phyloP scores from a whole-genome alignment of 1,284 basidiomycete species.

The Sphaerobolus stellatus region DNA sequence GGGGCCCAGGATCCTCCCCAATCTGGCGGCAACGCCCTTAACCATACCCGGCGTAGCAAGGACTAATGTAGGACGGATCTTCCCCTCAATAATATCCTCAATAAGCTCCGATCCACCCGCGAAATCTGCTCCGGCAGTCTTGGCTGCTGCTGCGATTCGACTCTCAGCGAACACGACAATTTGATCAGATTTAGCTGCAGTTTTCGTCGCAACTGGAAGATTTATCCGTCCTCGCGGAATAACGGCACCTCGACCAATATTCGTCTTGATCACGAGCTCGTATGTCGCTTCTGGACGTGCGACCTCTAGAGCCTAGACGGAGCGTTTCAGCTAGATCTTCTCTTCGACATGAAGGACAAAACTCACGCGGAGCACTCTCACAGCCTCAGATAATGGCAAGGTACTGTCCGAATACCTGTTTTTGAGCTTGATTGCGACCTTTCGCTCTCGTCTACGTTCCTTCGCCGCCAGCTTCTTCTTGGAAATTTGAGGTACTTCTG shows the following conservation, averaged over 20 bases:
- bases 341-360: not conserved
- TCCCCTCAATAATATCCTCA: constrained; percentile 66
- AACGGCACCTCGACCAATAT: constrained; percentile 68
- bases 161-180: constrained; percentile 90
- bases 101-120: constrained; percentile 86
- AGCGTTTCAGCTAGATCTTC: constrained; percentile 4
- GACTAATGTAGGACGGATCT: constrained; percentile 76
- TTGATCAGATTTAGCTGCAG: constrained; percentile 62
- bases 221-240: constrained; percentile 79
- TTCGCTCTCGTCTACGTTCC: constrained; percentile 31
- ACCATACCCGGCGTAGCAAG: constrained; percentile 83
- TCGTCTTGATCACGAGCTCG: constrained; percentile 78
- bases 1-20: constrained; percentile 90
- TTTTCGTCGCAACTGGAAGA: constrained; percentile 75
- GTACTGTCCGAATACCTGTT: constrained; percentile 58
- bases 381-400: constrained; percentile 61
- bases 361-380: constrained; percentile 62
- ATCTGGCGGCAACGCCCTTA: constrained; percentile 71
- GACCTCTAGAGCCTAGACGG: constrained; percentile 72
- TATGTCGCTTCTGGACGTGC: constrained; percentile 72
- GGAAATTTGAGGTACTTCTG: constrained; percentile 16
- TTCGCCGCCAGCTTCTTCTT: constrained; percentile 38
- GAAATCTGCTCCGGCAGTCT: constrained; percentile 78
- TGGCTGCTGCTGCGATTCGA: constrained; percentile 71
- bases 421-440: constrained; percentile 27